Evolutionary conservation across 768 basidiomycete genomes (phyloP).

Genomic region (Rhodotorula graminis): DNA sequence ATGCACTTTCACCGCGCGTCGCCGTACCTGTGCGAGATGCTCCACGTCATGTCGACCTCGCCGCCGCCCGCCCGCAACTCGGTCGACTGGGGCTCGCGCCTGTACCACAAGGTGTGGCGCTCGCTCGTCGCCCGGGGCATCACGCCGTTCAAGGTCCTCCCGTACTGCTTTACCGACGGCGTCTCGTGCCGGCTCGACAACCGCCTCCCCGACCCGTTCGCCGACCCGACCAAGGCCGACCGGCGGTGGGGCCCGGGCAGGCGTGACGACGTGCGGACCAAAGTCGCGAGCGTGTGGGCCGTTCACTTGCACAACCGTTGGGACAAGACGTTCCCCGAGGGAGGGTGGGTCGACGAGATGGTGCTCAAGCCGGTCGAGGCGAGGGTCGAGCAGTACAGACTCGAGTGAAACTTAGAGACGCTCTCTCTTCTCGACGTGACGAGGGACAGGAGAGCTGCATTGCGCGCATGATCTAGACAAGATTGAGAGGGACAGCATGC

Average conservation of each 20-base stretch:
- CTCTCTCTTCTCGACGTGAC: too few relatives aligned
- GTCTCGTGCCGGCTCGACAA: slow-evolving; percentile 88
- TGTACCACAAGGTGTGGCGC: slow-evolving; percentile 88
- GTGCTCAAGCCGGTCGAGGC: slow-evolving; percentile 51
- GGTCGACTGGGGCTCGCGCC: slow-evolving; percentile 87
- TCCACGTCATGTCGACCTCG: slow-evolving; percentile 78
- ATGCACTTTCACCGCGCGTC: slow-evolving; percentile 89
- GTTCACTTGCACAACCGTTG: slow-evolving; percentile 96
- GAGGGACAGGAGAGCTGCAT: too few relatives aligned
- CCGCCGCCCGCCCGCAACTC: slow-evolving; percentile 67
- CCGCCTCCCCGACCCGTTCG: slow-evolving; percentile 86
- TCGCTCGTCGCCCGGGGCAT: slow-evolving; percentile 66
- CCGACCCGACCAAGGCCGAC: slow-evolving; percentile 48
- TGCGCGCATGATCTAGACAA: too few relatives aligned
- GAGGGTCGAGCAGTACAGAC: slow-evolving; percentile 4
- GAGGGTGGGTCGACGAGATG: slow-evolving; percentile 81
- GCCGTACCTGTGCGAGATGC: slow-evolving; percentile 94
- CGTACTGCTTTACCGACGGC: slow-evolving; percentile 91
- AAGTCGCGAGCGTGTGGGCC: slow-evolving; percentile 72
- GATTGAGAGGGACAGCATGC: too few relatives aligned
- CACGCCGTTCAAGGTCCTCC: slow-evolving; percentile 83
- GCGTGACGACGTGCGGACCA: slow-evolving; percentile 59
- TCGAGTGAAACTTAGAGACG: neutral
- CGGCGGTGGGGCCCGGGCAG: slow-evolving; percentile 56
- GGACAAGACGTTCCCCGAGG: slow-evolving; percentile 74